Conservation (phyloP, 2,329 filamentous ascomycete species). For the Fusarium sp. region DNA sequence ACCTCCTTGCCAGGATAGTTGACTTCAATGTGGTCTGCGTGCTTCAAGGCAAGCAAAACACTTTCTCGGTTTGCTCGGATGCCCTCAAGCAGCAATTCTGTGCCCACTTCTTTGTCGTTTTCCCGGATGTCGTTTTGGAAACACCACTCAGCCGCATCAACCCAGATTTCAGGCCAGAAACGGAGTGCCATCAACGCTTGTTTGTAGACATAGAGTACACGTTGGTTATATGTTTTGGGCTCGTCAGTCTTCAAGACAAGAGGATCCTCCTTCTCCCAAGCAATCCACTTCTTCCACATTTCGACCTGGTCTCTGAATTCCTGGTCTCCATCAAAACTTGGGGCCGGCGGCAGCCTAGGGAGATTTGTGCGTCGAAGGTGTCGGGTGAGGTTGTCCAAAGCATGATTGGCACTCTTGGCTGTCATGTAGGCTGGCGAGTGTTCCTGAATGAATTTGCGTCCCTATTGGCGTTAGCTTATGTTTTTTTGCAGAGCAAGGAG, state of each 20-base stretch:
- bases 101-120: conserved; percentile 72
- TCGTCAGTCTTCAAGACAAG: conserved; percentile 89
- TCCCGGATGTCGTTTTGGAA: conserved; percentile 78
- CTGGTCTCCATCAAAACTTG: conserved; percentile 86
- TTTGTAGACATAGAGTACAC: conserved; percentile 91
- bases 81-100: conserved; percentile 84
- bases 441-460: conserved; percentile 94
- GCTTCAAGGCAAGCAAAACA: conserved; percentile 88
- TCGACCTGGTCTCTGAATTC: conserved; percentile 88
- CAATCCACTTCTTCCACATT: conserved; percentile 93
- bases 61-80: conserved; percentile 94
- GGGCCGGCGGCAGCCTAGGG: conserved; percentile 83
- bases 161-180: conserved; percentile 97
- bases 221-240: conserved; percentile 76
- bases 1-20: conserved; percentile 82
- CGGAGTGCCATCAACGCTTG: conserved; percentile 92
- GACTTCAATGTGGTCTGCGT: conserved; percentile 87
- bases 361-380: conserved; percentile 81
- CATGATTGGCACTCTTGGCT: conserved; percentile 88
- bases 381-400: conserved; percentile 88
- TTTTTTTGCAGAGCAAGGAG: conserved; percentile 26
- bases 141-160: conserved; percentile 93
- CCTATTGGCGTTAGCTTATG: conserved; percentile 62
- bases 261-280: conserved; percentile 95
- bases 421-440: conserved; percentile 96